A percentile compares a stretch with the other conserved stretches of the same genome.
These are phyloP conservation scores for Prunella vulgaris DNA, from an alignment of 257 asterid species.

Conservation along the genomic window DNA sequence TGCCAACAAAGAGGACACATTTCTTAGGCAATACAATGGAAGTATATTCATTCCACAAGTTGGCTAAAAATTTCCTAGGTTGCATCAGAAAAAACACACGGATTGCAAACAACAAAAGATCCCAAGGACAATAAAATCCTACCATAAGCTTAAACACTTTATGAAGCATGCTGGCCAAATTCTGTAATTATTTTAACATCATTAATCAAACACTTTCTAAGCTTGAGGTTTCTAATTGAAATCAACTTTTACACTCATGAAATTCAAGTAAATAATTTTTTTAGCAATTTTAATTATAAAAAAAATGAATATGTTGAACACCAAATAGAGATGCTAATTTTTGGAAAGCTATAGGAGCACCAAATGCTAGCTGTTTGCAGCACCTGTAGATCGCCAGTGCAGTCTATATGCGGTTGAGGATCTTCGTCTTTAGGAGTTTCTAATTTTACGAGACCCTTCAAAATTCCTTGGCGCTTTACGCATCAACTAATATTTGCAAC, in stretches of 20 bases:
- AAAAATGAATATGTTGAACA: not conserved
- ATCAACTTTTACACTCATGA: not conserved
- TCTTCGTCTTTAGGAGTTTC: slow-evolving; percentile 87
- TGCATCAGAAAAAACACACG: not conserved
- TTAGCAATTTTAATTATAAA: not conserved
- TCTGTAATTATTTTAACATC: not conserved
- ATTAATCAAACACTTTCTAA: not conserved
- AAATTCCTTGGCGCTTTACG: slow-evolving; percentile 94
- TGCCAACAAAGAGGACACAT: not conserved
- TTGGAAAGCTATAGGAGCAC: slow-evolving; percentile 2
- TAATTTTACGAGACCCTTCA: slow-evolving; percentile 86
- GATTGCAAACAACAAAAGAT: not conserved
- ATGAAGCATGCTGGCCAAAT: not conserved
- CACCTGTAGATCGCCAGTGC: slow-evolving; percentile 97
- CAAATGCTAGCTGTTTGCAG: slow-evolving; percentile 11
- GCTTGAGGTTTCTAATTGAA: not conserved
- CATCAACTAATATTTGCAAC: no score
- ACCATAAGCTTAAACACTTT: not conserved
- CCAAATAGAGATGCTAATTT: slow-evolving; percentile 3
- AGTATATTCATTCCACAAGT: slow-evolving; percentile 2
- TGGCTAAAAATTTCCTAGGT: not conserved
- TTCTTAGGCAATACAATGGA: not conserved
- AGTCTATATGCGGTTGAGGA: slow-evolving; percentile 78
- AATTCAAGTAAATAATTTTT: not conserved
- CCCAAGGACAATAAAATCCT: not conserved